Percentiles rank a stretch among this genome's conserved stretches.
These are phyloP conservation scores for Tylopilus felleus DNA, from an alignment of 768 basidiomycete genomes.

Conservation along the genomic window DNA sequence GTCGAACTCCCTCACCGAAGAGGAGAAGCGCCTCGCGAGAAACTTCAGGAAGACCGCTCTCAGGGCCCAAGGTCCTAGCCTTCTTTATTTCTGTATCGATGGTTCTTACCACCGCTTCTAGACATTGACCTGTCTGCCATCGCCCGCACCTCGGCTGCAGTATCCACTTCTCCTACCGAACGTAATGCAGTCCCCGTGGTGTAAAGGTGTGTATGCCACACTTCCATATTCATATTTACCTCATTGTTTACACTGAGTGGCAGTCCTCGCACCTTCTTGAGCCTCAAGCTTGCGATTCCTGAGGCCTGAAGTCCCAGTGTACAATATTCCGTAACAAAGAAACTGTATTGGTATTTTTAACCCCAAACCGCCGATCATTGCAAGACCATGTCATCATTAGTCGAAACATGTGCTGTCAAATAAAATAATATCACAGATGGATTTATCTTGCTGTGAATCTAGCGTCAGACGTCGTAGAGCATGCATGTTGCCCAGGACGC, in stretches of 20 bases:
- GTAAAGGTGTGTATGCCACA: conserved; percentile 16
- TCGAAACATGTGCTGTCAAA: background rate
- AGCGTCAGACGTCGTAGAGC: no score
- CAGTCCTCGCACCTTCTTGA: background rate
- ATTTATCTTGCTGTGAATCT: background rate
- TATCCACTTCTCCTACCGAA: conserved; percentile 49
- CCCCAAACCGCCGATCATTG: background rate
- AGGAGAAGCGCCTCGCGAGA: conserved; percentile 61
- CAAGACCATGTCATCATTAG: background rate
- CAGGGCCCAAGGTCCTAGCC: conserved; percentile 49
- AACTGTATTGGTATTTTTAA: conserved; percentile 21
- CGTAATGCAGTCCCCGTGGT: conserved; percentile 11
- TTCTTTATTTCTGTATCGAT: background rate
- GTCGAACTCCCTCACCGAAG: conserved; percentile 49
- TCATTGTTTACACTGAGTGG: background rate
- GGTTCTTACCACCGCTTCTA: conserved; percentile 8
- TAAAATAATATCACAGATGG: background rate
- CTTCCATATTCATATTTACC: background rate
- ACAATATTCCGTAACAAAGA: conserved; percentile 2
- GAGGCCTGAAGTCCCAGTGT: background rate
- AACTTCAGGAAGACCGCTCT: conserved; percentile 72
- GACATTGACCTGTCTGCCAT: conserved; percentile 69
- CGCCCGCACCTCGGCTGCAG: conserved; percentile 77
- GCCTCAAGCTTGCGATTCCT: background rate
- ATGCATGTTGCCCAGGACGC: no score